A percentile compares a stretch with the other conserved stretches of the same genome.
Conservation (phyloP, 306 rosid species). For the Arachis hypogaea region DNA sequence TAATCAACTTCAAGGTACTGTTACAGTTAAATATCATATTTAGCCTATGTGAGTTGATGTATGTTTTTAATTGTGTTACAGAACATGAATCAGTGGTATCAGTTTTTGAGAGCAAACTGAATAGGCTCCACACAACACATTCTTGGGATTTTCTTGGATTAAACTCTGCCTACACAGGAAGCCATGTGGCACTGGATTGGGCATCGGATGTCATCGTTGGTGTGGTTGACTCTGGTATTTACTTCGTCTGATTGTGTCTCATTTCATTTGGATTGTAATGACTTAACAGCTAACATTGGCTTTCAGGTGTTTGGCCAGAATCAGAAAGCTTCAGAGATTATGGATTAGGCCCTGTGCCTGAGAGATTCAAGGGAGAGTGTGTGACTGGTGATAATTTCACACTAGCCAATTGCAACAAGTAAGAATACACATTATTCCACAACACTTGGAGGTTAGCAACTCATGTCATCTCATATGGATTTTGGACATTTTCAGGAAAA, state of each 20-base stretch:
- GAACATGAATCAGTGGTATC: constrained; percentile 56
- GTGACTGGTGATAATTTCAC: constrained; percentile 63
- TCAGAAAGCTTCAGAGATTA: constrained; percentile 68
- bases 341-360: constrained; percentile 69
- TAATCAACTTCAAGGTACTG: constrained; percentile 55
- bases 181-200: constrained; percentile 36
- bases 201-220: constrained; percentile 63
- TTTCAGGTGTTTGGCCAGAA: constrained; percentile 76
- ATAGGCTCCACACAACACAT: constrained; percentile 61
- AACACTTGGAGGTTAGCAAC: neutral
- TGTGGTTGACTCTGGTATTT: constrained; percentile 67
- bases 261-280: neutral
- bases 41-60: constrained; percentile 4
- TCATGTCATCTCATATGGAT: constrained; percentile 11
- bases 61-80: constrained; percentile 43
- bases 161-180: constrained; percentile 40
- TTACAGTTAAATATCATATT: neutral
- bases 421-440: constrained; percentile 31
- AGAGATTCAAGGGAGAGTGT: constrained; percentile 71
- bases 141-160: constrained; percentile 74
- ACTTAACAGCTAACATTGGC: constrained; percentile 7
- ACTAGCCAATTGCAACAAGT: constrained; percentile 72
- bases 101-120: constrained; percentile 69
- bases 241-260: neutral
- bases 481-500: constrained; percentile 55